A percentile compares a stretch with the other conserved stretches of the same genome.
These are phyloP conservation scores for Aspergillus conjunctus DNA, from an alignment of 495 filamentous ascomycete genomes.

Conservation along the genomic window DNA sequence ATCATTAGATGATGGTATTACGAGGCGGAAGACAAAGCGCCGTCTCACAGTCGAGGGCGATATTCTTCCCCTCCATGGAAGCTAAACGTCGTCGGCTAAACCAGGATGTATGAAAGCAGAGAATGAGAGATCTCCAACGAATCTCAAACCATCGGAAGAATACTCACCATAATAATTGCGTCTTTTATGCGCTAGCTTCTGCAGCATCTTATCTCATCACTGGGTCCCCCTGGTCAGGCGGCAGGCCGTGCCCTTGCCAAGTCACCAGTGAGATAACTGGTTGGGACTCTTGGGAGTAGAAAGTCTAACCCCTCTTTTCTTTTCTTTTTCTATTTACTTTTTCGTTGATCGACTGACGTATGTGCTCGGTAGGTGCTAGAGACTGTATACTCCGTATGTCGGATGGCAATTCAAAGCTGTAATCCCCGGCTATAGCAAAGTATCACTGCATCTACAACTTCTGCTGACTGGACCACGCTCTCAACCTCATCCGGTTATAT, in stretches of 20 bases:
- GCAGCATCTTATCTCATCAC: conserved; percentile 4
- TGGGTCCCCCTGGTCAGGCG: neutral
- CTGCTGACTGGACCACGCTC: neutral
- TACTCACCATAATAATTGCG: neutral
- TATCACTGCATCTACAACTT: neutral
- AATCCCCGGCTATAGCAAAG: neutral
- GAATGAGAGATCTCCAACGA: neutral
- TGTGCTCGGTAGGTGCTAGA: too few species aligned
- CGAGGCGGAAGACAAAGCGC: neutral
- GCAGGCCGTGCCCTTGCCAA: neutral
- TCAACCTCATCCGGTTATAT: neutral
- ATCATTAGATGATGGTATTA: neutral
- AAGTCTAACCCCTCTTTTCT: neutral
- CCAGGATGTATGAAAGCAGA: neutral
- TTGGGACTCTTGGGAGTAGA: too few species aligned
- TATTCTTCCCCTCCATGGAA: too few species aligned
- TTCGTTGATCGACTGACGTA: too few species aligned
- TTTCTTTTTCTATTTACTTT: too few species aligned
- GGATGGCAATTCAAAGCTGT: neutral
- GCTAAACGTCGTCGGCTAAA: neutral
- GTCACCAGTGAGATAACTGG: neutral
- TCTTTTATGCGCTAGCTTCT: neutral
- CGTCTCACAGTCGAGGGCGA: too few species aligned
- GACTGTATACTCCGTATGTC: too few species aligned
- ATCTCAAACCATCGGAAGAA: neutral